Evolutionary conservation across 2,329 filamentous ascomycete species (phyloP), one percentile per base, ranked within the genome.

Genomic region (Clonostachys byssicola): DNA sequence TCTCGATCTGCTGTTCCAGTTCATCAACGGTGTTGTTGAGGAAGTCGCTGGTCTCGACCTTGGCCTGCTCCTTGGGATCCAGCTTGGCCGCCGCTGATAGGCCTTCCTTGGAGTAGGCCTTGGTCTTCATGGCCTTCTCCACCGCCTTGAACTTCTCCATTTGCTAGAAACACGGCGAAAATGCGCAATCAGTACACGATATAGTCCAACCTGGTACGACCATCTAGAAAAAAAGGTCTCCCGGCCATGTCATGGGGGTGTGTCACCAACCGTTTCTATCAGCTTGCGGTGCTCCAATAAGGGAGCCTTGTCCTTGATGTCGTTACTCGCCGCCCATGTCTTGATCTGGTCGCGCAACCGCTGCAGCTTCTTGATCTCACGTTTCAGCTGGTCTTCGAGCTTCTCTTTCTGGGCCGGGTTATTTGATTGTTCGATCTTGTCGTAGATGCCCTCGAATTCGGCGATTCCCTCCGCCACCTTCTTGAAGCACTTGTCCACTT

Each of bases 141-240:
- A 99, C 94, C n/a, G 92, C 92, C 75, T 99, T 99, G 81, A 99
- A 99, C 61, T 90, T 91, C 73, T 99, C 94, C 94, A 99, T 99
- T 88, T 92, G 86, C 89, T 94, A 72, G 67, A 59, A 12, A 17
- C 23, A 40, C 49, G 54, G 52, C 40, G 34, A 30, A 30, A 30
- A 30, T 30, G 23, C 23, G 23, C 23, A 30, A 30, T 30, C 23
- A 30, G 23, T 30, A 30, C 23, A 30, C 23, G 23, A 30, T 30
- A 30, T 9, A 30, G 8, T 30, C 23, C 23, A 30, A 30, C 9
- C 4, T 30, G 23, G 23, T 30, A 30, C 23, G 23, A 42, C 17
- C 40, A 17, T 23, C 20, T 48, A 18, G 18, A 39, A 40, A 39
- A 39, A 47, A 44, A 6, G n/a, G 16, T 17, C n/a, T 17, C 6